Percentiles rank a stretch among this genome's conserved stretches.
These are phyloP conservation scores for Melastoma candidum DNA, from an alignment of 441 rosid genomes.

Conservation along the genomic window DNA sequence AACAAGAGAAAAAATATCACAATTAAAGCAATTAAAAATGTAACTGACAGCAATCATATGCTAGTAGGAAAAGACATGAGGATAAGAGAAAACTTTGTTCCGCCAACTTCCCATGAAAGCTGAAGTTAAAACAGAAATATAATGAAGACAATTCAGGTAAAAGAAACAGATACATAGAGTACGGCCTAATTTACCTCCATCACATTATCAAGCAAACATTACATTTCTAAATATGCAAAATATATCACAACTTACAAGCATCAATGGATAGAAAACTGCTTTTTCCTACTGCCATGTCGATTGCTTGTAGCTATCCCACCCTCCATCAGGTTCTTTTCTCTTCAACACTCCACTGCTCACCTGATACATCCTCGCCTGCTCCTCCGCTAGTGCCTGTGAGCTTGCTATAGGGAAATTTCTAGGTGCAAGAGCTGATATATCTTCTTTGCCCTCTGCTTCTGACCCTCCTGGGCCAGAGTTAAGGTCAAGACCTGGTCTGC, in stretches of 20 bases:
- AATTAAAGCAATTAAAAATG: too few relatives aligned
- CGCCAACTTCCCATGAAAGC: too few relatives aligned
- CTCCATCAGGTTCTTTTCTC: slow-evolving; percentile 77
- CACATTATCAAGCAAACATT: too few relatives aligned
- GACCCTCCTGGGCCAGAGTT: slow-evolving; percentile 52
- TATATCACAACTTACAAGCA: slow-evolving; percentile 31
- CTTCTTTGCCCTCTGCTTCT: slow-evolving; percentile 47
- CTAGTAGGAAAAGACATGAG: too few relatives aligned
- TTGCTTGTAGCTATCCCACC: slow-evolving; percentile 60
- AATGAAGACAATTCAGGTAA: too few relatives aligned
- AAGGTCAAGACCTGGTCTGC: slow-evolving; percentile 42
- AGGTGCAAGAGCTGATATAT: slow-evolving; percentile 22
- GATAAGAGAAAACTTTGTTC: too few relatives aligned
- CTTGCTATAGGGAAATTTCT: slow-evolving; percentile 30
- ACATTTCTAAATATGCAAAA: too few relatives aligned
- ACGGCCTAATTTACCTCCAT: too few relatives aligned
- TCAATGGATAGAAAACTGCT: slow-evolving; percentile 22
- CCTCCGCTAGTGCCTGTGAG: slow-evolving; percentile 37
- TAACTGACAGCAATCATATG: too few relatives aligned
- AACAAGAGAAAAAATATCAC: too few relatives aligned
- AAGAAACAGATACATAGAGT: too few relatives aligned
- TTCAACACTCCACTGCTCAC: slow-evolving; percentile 33
- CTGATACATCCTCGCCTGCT: slow-evolving; percentile 54
- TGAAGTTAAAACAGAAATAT: too few relatives aligned
- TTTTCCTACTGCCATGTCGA: slow-evolving; percentile 48